A percentile compares a stretch with the other conserved stretches of the same genome.
Conservation (phyloP, 1,284 basidiomycete genomes). For the Pyrrhoderma noxium region DNA sequence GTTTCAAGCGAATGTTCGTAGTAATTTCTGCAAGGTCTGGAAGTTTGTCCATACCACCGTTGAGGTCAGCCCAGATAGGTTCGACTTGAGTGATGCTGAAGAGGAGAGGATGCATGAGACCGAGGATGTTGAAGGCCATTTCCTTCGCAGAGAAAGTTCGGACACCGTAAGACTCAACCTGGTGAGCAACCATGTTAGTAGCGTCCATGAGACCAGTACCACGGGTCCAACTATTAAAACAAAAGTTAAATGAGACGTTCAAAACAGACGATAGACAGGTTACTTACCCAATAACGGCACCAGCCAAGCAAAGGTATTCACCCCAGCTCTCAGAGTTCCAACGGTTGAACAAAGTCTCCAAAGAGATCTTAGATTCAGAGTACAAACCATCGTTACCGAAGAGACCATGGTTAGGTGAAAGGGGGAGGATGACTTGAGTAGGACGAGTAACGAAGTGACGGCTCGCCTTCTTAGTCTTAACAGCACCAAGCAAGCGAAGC, state of each 20-base stretch:
- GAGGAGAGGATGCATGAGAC: constrained; percentile 97
- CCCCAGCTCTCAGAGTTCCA: constrained; percentile 99
- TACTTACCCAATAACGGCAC: constrained; percentile 91
- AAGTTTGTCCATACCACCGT: constrained; percentile 95
- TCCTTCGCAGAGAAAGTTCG: constrained; percentile 98
- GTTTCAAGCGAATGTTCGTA: constrained; percentile 71
- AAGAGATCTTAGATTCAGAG: constrained; percentile 96
- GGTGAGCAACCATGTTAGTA: constrained; percentile 92
- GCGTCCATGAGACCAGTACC: constrained; percentile 98
- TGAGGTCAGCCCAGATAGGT: constrained; percentile 97
- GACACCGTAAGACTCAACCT: constrained; percentile 89
- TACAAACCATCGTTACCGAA: constrained; percentile 98
- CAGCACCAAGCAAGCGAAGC: constrained; percentile 89
- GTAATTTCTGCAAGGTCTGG: constrained; percentile 93
- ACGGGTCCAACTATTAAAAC: constrained; percentile 73
- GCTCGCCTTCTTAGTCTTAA: constrained; percentile 97
- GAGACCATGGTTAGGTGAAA: constrained; percentile 96
- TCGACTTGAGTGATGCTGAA: constrained; percentile 99
- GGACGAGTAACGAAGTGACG: constrained; percentile 95
- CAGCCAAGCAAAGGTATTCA: constrained; percentile 95
- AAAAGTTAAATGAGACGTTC: constrained; percentile 9
- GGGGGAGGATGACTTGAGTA: constrained; percentile 94
- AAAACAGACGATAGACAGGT: constrained; percentile 11
- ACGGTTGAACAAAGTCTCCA: constrained; percentile 96
- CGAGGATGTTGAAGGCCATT: constrained; percentile 99